Base-by-base conservation (phyloP, 2,329 filamentous ascomycete genomes). In the Zymoseptoria pseudotritici region DNA sequence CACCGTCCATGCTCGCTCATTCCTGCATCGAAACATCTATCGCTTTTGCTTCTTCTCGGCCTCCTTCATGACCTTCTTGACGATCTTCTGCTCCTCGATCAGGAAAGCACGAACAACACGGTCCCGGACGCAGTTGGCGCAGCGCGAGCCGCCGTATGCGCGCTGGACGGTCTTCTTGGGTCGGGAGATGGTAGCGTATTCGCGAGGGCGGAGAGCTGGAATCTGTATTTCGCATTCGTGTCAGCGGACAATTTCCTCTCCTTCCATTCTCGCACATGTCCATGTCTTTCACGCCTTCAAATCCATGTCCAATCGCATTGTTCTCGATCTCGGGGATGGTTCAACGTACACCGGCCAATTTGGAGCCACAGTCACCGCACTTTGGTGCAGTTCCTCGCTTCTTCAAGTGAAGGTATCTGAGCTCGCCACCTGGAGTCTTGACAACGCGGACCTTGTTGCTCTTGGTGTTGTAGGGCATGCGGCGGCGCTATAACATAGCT, bases 1-100 rank as follows among this genome's bases (percentile, higher is more conserved):
- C 36, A 46, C 36, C 36, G 36, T 46, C 36, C 36, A 46, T 46
- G 36, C 13, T 46, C 36, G 36, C 36, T 46, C 36, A 46, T 46
- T 46, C 36, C 36, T 46, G 36, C 36, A 46, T 46, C 36, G 36
- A 46, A 46, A 46, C 36, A n/a, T 46, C 36, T 46, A 46, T 46
- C 36, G 36, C 61, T 65, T 64, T 52, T 61, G 54, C 78, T 89
- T 89, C 84, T 90, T 89, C 83, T 96, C 90, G 67, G 84, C 86
- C 86, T 97, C 93, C 89, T 97, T 97, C 79, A 97, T 86, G 75
- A 99, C 94, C 90, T 99, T 99, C 91, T 99, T 99, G 82, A 99
- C 94, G 74, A 99, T 97, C 90, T 99, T 99, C 86, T 99, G 94
- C 87, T 99, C 94, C 85, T 99, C 95, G 71, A 99, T 97, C 79